Percentiles rank a stretch among this genome's conserved stretches.
These are phyloP conservation scores for Macrolepiota albuminosa DNA, from an alignment of 768 basidiomycete species.

Conservation along the genomic window DNA sequence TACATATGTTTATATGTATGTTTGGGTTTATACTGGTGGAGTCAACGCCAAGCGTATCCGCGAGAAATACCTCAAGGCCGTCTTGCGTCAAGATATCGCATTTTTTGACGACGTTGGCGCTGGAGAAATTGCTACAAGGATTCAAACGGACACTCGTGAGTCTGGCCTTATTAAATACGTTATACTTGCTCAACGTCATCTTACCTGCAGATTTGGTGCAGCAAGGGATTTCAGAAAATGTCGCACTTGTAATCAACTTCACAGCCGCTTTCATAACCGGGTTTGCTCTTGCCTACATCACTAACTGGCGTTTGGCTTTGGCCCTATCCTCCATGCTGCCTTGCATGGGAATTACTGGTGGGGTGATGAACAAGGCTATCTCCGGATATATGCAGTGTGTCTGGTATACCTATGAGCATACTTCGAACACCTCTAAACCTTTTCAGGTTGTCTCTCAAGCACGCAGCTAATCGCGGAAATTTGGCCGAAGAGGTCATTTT, in stretches of 20 bases:
- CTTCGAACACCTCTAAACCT: not conserved
- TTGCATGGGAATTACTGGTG: slow-evolving; percentile 73
- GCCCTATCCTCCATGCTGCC: slow-evolving; percentile 81
- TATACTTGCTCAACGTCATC: not conserved
- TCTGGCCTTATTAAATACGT: slow-evolving; percentile 4
- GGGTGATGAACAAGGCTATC: slow-evolving; percentile 63
- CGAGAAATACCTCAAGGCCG: slow-evolving; percentile 73
- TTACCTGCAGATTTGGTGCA: slow-evolving; percentile 63
- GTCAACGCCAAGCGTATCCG: slow-evolving; percentile 79
- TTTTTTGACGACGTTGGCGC: slow-evolving; percentile 91
- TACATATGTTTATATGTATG: slow-evolving; percentile 68
- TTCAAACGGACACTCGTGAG: slow-evolving; percentile 82
- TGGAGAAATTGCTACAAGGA: slow-evolving; percentile 91
- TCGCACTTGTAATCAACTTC: slow-evolving; percentile 64
- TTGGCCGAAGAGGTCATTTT: slow-evolving; percentile 93
- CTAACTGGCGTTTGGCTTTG: slow-evolving; percentile 78
- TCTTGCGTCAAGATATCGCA: slow-evolving; percentile 83
- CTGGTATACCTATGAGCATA: not conserved
- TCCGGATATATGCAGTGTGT: slow-evolving; percentile 58
- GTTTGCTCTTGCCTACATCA: slow-evolving; percentile 68
- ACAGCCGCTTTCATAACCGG: slow-evolving; percentile 71
- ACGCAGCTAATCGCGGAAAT: slow-evolving; percentile 74
- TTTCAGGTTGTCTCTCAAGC: slow-evolving; percentile 58
- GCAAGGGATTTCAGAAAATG: slow-evolving; percentile 88
- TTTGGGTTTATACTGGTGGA: slow-evolving; percentile 76